A percentile compares a stretch with the other conserved stretches of the same genome.
Conservation (phyloP, 805 yeast species). For the Ogataea populi-albae region DNA sequence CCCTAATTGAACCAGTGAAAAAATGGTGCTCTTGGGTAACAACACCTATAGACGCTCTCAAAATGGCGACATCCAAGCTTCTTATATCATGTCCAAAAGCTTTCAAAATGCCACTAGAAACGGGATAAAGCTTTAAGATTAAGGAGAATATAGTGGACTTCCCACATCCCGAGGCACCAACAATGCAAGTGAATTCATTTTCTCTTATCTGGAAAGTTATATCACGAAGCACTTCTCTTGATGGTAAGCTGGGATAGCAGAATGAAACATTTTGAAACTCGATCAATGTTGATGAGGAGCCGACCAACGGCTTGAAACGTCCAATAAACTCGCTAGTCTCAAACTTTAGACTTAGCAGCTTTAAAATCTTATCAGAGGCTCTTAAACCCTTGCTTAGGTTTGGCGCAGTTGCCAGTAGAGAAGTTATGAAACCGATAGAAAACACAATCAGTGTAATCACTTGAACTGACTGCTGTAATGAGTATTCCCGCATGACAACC, state of each 20-base stretch:
- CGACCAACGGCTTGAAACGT: slow-evolving; percentile 29
- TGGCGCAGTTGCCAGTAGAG: slow-evolving; percentile 66
- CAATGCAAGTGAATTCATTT: slow-evolving; percentile 59
- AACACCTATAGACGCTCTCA: slow-evolving; percentile 56
- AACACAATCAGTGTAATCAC: slow-evolving; percentile 73
- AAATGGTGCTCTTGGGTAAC: slow-evolving; percentile 76
- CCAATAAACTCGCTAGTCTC: slow-evolving; percentile 41
- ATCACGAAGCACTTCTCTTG: slow-evolving; percentile 35
- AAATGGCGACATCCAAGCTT: slow-evolving; percentile 40
- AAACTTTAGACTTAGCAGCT: slow-evolving; percentile 35
- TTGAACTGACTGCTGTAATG: slow-evolving; percentile 56
- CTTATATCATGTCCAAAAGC: slow-evolving; percentile 46
- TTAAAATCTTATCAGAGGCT: slow-evolving; percentile 55
- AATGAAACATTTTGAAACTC: slow-evolving; percentile 47
- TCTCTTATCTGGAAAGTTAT: slow-evolving; percentile 41
- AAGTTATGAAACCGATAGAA: slow-evolving; percentile 62
- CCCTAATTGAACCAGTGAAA: slow-evolving; percentile 69
- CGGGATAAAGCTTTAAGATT: slow-evolving; percentile 49
- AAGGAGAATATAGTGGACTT: slow-evolving; percentile 73
- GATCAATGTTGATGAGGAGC: background rate
- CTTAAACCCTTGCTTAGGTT: slow-evolving; percentile 76
- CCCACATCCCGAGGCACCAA: slow-evolving; percentile 90
- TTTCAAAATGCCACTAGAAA: slow-evolving; percentile 38
- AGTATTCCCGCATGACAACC: slow-evolving; percentile 57
- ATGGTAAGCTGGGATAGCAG: slow-evolving; percentile 39